These are phyloP conservation scores for Allodekkera sacchari DNA, from an alignment of 805 yeast genomes.

Conservation along the genomic window DNA sequence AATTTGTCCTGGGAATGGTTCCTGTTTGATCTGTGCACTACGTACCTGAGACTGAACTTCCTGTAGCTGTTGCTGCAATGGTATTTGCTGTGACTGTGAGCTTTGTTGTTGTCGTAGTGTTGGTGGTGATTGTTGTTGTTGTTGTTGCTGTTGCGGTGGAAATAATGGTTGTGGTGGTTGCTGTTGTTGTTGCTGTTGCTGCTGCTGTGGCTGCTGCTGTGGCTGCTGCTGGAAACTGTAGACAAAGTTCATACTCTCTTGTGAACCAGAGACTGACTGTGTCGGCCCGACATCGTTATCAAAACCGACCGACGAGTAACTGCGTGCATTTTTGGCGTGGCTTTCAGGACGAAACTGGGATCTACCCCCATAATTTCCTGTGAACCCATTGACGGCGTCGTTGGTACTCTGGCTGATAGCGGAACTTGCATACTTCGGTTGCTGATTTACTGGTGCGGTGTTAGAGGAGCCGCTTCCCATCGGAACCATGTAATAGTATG, in stretches of 20 bases:
- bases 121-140: conserved; percentile 2
- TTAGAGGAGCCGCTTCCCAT: conserved; percentile 1
- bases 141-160: conserved; percentile 2
- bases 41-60: not conserved
- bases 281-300: too few species aligned
- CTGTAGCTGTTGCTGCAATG: conserved; percentile 2
- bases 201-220: conserved; percentile 3
- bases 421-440: conserved; percentile 1
- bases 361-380: too few species aligned
- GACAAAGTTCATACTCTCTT: too few species aligned
- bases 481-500: conserved; percentile 8
- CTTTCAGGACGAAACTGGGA: too few species aligned
- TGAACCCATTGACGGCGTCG: not conserved
- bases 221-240: not conserved
- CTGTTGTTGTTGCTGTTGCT: conserved; percentile 6
- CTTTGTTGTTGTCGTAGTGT: not conserved
- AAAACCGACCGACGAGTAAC: too few species aligned
- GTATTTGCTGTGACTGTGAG: not conserved
- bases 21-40: not conserved
- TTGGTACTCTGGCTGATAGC: conserved; percentile 1
- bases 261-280: too few species aligned
- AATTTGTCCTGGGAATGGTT: not conserved
- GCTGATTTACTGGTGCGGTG: too few species aligned
- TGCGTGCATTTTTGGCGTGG: too few species aligned
- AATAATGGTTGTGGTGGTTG: conserved; percentile 3